Evolutionary conservation across 2,329 filamentous ascomycete species (phyloP).

Genomic region (Rhynchosporium agropyri): DNA sequence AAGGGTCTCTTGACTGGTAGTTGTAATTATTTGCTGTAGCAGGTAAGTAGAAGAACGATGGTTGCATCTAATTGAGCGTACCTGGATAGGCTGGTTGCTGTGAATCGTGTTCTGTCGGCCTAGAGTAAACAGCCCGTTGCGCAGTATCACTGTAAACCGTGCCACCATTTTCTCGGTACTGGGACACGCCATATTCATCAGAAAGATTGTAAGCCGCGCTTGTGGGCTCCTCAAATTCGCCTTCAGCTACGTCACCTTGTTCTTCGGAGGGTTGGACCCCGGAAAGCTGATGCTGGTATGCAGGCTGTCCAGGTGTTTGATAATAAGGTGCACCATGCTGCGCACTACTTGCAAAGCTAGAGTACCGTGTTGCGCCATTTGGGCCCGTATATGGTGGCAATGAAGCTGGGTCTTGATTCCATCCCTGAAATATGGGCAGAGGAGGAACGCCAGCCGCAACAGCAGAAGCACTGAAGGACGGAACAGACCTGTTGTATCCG

Average conservation of each 20-base stretch:
- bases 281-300: slow-evolving; percentile 33
- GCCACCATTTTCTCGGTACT: slow-evolving; percentile 40
- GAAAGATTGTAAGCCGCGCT: slow-evolving; percentile 23
- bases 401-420: slow-evolving; percentile 38
- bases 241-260: slow-evolving; percentile 78
- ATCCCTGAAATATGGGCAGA: slow-evolving; percentile 40
- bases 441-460: slow-evolving; percentile 37
- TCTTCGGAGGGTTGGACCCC: slow-evolving; percentile 48
- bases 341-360: slow-evolving; percentile 26
- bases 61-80: slow-evolving; percentile 21
- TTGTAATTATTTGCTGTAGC: slow-evolving; percentile 32
- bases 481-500: slow-evolving; percentile 37
- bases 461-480: slow-evolving; percentile 36
- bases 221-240: slow-evolving; percentile 57
- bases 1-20: slow-evolving; percentile 23
- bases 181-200: slow-evolving; percentile 27
- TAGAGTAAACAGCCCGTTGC: slow-evolving; percentile 33
- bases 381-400: slow-evolving; percentile 34
- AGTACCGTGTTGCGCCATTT: slow-evolving; percentile 27
- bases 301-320: slow-evolving; percentile 25
- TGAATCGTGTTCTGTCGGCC: slow-evolving; percentile 29
- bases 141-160: slow-evolving; percentile 33
- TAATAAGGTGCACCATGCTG: slow-evolving; percentile 33
- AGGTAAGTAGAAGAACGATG: slow-evolving; percentile 12
- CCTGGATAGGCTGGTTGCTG: slow-evolving; percentile 30